Evolutionary conservation across 139 green algal species (phyloP), one percentile per base, ranked within the genome.

Genomic region (Diplosphaera chodatii): DNA sequence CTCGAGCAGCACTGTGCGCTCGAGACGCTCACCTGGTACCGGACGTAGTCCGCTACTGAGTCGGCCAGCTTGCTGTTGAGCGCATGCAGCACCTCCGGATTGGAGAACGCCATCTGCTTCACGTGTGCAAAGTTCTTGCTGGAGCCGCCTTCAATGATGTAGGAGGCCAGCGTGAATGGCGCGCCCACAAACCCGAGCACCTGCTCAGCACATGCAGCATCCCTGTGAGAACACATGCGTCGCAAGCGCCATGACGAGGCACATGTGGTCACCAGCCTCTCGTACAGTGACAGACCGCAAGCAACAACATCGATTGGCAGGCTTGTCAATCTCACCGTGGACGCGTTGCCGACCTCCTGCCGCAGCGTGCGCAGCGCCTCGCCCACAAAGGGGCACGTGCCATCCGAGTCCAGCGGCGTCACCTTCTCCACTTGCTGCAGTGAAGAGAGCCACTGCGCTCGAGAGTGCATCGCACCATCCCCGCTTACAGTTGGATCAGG

Each of bases 101-200:
- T 48, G 3, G 59, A 76, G 70, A 95, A 97, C 30, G 88, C 88
- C 79, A 98, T 79, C 34, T 78, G 77, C 86, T 97, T 97, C 76
- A 93, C 93, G 73, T 95, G 81, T 0, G 78, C 85, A 82, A 94
- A 98, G 79, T 86, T 92, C 84, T 94, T 96, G 81, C 74, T 40
- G 63, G 64, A 71, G 32, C 65, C 64, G 30, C 64, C 90, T 83
- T 97, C 92, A 6, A 98, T 82, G 73, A 98, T 96, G 86, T 98
- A 98, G 55, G 88, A 92, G 29, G 93, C 92, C 48, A 98, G 84
- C 0, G 93, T 98, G 86, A 95, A 98, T 64, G 93, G 93, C 0
- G 92, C 91, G 13, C 93, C 93, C 56, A 95, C 90, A 77, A 98
- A 98, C 70, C 93, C 93, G 40, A 98, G 86, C 68, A 98, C 37